Base-by-base conservation (phyloP, 2,329 filamentous ascomycete species). In the Calycina herbarum region DNA sequence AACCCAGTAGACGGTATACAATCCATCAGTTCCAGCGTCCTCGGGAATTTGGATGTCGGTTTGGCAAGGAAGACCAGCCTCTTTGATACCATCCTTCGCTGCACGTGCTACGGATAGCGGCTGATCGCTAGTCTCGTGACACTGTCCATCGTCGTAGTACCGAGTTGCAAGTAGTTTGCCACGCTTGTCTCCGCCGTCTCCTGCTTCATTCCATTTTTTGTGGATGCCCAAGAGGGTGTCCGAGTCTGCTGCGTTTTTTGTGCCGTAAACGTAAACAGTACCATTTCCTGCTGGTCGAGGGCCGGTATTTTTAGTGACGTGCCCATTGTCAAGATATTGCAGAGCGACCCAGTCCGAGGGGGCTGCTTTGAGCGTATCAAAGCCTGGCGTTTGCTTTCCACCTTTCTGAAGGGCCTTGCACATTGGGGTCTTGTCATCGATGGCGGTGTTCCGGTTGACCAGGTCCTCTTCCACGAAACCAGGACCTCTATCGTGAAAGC, bases 1-100 rank as follows among this genome's bases (percentile, higher is more conserved):
- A 57, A 97, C 89, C 94, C 94, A 98, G 82, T 97, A 96, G 61
- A 97, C 79, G 2, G 93, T 94, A 76, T 94, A 92, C 33, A 84
- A 83, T 35, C 88, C 85, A 57, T 87, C 87, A 10, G 82, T 77
- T n/a, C 83, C 77, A 58, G 87, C 80, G 71, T 90, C 85, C 5
- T 81, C 75, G 0, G 95, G 95, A 15, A 99, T 81, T 73, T 88
- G 83, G 59, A 97, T 81, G 74, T 95, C 89, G 42, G 89, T 89
- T 78, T 97, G 94, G 79, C 95, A 98, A 80, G 84, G 89, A 61
- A 94, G 81, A 72, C 79, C 20, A 20, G 20, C 20, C 20, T 20
- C 20, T 20, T 20, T 20, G 20, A 86, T 83, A 2, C 81, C 76
- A 5, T 73, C 70, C 69, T 83, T 73, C 27, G 79, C 70, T 70